A percentile compares a stretch with the other conserved stretches of the same genome.
phyloP scores from a whole-genome alignment of 768 basidiomycete genomes.

The Piloderma croceum region DNA sequence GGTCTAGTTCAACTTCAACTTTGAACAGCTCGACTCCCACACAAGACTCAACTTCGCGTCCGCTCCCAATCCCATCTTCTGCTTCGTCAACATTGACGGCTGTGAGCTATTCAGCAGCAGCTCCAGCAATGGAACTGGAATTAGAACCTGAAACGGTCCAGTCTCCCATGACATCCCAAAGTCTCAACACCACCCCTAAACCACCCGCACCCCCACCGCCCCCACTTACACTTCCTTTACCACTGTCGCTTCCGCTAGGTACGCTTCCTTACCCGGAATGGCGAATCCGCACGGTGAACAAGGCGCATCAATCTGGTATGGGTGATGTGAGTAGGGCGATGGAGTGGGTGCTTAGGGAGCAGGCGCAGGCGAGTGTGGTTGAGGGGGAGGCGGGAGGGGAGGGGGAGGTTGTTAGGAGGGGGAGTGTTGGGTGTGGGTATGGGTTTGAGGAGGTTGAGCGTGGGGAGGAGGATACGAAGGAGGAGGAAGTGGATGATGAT shows the following conservation, averaged over 20 bases:
- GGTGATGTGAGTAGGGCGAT: conserved; percentile 11
- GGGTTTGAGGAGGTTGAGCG: conserved; percentile 8
- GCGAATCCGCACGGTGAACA: conserved; percentile 13
- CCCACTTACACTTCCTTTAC: no score
- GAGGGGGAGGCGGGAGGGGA: conserved; percentile 22
- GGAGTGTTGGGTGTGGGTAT: background rate
- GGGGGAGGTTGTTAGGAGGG: conserved; percentile 12
- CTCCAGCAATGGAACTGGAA: no score
- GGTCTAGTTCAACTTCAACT: no score
- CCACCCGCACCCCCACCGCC: no score
- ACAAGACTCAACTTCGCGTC: no score
- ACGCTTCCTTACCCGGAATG: conserved; percentile 20
- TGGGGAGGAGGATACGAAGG: conserved; percentile 8
- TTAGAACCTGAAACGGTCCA: no score
- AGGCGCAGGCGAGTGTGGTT: conserved; percentile 3
- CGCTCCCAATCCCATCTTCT: no score
- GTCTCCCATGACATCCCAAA: no score
- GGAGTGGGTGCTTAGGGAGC: conserved; percentile 5
- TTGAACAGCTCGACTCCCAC: no score
- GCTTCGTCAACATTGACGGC: no score
- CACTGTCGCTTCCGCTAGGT: background rate
- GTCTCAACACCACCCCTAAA: no score
- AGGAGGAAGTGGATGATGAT: conserved; percentile 1
- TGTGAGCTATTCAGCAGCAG: no score
- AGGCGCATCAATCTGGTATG: conserved; percentile 16